Conservation (phyloP, 345 rosid species). For the Syzygium grande region DNA sequence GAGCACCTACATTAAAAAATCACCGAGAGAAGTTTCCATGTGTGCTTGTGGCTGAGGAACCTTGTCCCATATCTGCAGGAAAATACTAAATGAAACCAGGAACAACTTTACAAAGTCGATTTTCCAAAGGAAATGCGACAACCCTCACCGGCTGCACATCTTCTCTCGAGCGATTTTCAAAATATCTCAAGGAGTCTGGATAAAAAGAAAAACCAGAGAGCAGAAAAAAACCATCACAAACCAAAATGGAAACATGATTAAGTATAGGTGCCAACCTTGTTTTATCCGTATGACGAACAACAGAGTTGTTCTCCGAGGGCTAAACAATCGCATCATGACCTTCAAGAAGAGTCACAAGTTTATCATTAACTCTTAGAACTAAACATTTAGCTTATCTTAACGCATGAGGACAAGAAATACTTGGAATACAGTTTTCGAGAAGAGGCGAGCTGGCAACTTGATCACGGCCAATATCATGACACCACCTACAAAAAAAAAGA, state of each 20-base stretch:
- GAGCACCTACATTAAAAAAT: conserved; percentile 76
- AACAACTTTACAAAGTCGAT: background rate
- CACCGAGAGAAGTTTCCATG: conserved; percentile 82
- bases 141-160: conserved; percentile 72
- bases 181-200: conserved; percentile 76
- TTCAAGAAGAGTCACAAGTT: conserved; percentile 22
- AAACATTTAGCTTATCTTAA: conserved; percentile 5
- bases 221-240: background rate
- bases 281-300: conserved; percentile 94
- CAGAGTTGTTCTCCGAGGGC: conserved; percentile 92
- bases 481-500: background rate
- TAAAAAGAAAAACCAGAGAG: background rate
- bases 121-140: background rate
- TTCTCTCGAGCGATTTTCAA: conserved; percentile 80
- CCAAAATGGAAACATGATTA: background rate
- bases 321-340: conserved; percentile 97
- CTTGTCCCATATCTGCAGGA: conserved; percentile 81
- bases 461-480: conserved; percentile 83
- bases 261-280: conserved; percentile 32
- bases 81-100: background rate
- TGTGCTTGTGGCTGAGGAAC: conserved; percentile 95
- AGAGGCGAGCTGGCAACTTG: conserved; percentile 98
- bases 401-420: conserved; percentile 22
- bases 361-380: background rate
- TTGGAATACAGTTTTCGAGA: conserved; percentile 92